Evolutionary conservation across 1,139 yeast species (phyloP).

Genomic region (Eremothecium cymbalariae): DNA sequence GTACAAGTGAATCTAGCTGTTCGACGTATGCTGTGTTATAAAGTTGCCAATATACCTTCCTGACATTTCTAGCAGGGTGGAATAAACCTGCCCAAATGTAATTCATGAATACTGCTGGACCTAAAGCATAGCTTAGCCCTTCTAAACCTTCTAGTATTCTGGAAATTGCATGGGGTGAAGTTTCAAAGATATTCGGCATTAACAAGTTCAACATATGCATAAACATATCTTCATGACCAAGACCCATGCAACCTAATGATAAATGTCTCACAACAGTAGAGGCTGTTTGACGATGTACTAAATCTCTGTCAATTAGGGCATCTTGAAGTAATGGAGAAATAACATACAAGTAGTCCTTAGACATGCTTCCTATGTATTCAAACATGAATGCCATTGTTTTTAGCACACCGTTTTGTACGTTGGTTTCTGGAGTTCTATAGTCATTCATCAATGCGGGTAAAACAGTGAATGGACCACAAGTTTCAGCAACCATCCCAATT

Average conservation of each 20-base stretch:
- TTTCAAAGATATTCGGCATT: slow-evolving; percentile 80
- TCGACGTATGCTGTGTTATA: slow-evolving; percentile 73
- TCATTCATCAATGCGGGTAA: slow-evolving; percentile 97
- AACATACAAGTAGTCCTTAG: slow-evolving; percentile 76
- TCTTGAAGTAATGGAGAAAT: slow-evolving; percentile 78
- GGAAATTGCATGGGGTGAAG: slow-evolving; percentile 88
- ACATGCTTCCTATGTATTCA: slow-evolving; percentile 81
- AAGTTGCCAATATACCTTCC: slow-evolving; percentile 78
- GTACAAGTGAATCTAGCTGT: slow-evolving; percentile 68
- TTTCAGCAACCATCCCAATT: slow-evolving; percentile 91
- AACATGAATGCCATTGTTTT: slow-evolving; percentile 90
- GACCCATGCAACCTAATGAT: slow-evolving; percentile 71
- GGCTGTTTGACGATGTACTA: slow-evolving; percentile 92
- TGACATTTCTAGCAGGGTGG: slow-evolving; percentile 86
- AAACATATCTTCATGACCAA: slow-evolving; percentile 67
- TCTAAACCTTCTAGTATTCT: slow-evolving; percentile 78
- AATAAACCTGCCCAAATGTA: slow-evolving; percentile 85
- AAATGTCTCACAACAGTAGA: slow-evolving; percentile 80
- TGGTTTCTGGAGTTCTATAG: slow-evolving; percentile 83
- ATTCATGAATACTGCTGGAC: slow-evolving; percentile 65
- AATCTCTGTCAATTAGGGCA: slow-evolving; percentile 85
- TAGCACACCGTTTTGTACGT: slow-evolving; percentile 91
- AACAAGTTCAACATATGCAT: slow-evolving; percentile 67
- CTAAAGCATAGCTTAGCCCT: slow-evolving; percentile 63
- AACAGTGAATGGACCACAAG: slow-evolving; percentile 89